Evolutionary conservation across 2,329 filamentous ascomycete genomes (phyloP), one percentile per base, ranked within the genome.

Genomic region (Fusarium sp.): DNA sequence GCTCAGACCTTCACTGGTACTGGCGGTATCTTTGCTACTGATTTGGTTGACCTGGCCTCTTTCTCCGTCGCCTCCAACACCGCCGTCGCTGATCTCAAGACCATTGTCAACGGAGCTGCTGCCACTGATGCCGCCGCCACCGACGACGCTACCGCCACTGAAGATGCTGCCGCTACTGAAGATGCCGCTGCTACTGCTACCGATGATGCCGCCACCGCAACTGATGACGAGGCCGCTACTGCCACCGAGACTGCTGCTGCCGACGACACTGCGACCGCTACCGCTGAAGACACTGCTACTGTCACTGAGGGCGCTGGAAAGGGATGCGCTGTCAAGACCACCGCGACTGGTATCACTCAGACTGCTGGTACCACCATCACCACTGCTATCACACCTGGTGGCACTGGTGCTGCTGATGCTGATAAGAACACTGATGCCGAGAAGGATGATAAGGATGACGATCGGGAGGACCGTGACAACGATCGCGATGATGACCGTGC

Each of bases 1-100:
- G 32, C 14, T 3, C 61, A 47, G 1, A 65, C 61, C 0, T 65
- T 65, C 22, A 65, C 61, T 7, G 61, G 61, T 6, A 65, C 61
- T 6, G 60, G 61, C 2, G 61, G 61, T 1, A 65, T 65, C 18
- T 57, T 49, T 1, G 61, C 60, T 1, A 65, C 61, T 0, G 61
- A 65, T 3, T 5, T 65, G 0, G 61, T 65, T 3, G 14, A 65
- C 0, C 4, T 65, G 1, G 61, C 51, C 0, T 34, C 22, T 1
- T 65, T 65, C 20, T 49, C 44, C 1, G 45, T 65, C 1, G 61
- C 61, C 6, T 22, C 49, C 7, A 61, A 37, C 7, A 65, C 59
- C 0, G 51, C 30, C 2, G 59, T 58, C 9, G 61, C 60, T 8
- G 51, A 65, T 34, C 60, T 65, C 13, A 61, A 60, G 2, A 65